Conservation (phyloP, 2,329 filamentous ascomycete species). For the Cladosporium sp. region DNA sequence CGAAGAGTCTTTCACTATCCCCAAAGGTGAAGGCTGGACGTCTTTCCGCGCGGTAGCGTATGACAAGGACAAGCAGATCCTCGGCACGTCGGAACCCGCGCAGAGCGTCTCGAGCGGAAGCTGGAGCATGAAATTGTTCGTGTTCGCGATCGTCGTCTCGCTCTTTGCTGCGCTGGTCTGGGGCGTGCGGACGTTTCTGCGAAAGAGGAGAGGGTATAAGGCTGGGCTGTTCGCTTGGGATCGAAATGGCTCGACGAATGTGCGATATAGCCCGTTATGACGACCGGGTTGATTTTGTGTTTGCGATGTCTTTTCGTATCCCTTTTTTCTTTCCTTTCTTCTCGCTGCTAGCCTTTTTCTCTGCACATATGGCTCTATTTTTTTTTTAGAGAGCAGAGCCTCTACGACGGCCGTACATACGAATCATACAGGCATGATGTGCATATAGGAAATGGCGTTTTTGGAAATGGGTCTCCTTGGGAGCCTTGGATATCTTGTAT, state of each 20-base stretch:
- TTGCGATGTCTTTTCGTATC: background rate
- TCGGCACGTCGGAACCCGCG: slow-evolving; percentile 15
- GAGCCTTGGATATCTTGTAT: background rate
- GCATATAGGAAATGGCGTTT: background rate
- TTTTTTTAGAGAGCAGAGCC: background rate
- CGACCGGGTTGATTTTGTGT: background rate
- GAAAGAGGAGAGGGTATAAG: slow-evolving; percentile 17
- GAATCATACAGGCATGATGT: background rate
- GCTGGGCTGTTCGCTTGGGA: slow-evolving; percentile 17
- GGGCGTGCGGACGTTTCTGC: background rate
- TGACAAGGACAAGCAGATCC: slow-evolving; percentile 27
- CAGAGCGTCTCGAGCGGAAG: background rate
- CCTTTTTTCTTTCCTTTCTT: too few species aligned
- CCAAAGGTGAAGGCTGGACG: slow-evolving; percentile 2
- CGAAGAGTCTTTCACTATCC: slow-evolving; percentile 28
- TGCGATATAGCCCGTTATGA: slow-evolving; percentile 15
- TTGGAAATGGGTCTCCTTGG: background rate
- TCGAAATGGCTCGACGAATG: background rate
- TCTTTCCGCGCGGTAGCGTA: slow-evolving; percentile 30
- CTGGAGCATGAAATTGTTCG: slow-evolving; percentile 15
- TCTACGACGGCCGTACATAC: background rate
- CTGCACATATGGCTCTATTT: background rate
- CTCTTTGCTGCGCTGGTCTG: background rate
- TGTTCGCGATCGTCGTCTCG: slow-evolving; percentile 13
- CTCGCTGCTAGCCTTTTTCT: too few species aligned